Evolutionary conservation across 2,329 filamentous ascomycete genomes (phyloP), one percentile per base, ranked within the genome.

Genomic region (Pseudogymnoascus sp.): DNA sequence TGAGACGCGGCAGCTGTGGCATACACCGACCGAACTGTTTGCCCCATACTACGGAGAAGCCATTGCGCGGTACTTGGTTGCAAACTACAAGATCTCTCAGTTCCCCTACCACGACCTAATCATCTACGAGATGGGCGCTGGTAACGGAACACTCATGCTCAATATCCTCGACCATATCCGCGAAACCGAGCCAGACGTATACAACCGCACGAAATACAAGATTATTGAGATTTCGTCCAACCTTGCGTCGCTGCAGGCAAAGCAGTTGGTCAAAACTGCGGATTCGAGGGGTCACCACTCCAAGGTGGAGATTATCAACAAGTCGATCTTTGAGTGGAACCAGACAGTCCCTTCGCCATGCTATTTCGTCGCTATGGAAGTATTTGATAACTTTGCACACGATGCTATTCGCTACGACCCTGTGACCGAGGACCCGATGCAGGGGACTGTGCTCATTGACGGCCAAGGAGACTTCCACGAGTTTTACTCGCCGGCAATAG

Each of bases 101-200:
- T 97, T 95, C 74, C 95, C 95, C 2, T 97, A 97, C 79, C 88
- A 97, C 76, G 95, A 99, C 76, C 84, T 99, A 61, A 90, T 96
- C 70, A 96, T 99, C 75, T 99, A 97, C 82, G 95, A 99, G 75
- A 96, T 99, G 89, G 95, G 95, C 61, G 95, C 95, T 40, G 95
- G 95, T 70, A 93, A 96, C 71, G 95, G 95, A 66, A 99, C 96
- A 0, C 84, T 99, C 73, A 99, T 99, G 95, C 83, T 95, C 73
- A 99, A 99, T 75, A 93, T 99, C 63, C 83, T 99, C 65, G 93
- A 99, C 80, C 96, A 96, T 75, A 96, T 99, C 74, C 90, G 93
- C 66, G 88, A 90, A 67, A 83, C 88, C 49, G 90, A 97, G 70
- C 91, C 93, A 0, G 89, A 93, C 67, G 93, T 99, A 33, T 99